Percentiles rank a stretch among this genome's conserved stretches.
These are phyloP conservation scores for Aquilaria sinensis DNA, from an alignment of 345 rosid species.

Conservation along the genomic window DNA sequence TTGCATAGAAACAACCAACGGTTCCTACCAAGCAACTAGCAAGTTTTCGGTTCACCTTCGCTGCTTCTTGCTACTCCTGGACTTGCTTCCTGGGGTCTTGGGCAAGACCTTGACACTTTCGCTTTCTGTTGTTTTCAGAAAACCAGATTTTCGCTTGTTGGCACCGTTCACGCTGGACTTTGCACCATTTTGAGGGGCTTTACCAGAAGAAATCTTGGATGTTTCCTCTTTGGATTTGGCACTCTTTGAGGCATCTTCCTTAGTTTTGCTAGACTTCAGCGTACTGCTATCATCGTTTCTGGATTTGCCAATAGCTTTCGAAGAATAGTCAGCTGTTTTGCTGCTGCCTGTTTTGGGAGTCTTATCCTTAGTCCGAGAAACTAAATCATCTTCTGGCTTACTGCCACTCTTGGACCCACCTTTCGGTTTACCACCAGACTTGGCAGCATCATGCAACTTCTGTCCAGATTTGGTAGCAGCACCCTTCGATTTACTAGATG, in stretches of 20 bases:
- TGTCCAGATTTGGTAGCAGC: conserved; percentile 8
- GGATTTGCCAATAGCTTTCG: conserved; percentile 33
- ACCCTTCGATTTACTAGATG: conserved; percentile 57
- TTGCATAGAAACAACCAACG: not conserved
- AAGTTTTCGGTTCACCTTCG: conserved; percentile 33
- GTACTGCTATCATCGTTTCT: conserved; percentile 27
- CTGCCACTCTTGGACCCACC: conserved; percentile 27
- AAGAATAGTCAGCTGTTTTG: conserved; percentile 30
- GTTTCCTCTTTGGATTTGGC: conserved; percentile 43
- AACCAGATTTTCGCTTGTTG: conserved; percentile 43
- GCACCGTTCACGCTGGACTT: conserved; percentile 34
- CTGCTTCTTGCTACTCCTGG: conserved; percentile 56
- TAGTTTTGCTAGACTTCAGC: conserved; percentile 21
- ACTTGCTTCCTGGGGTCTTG: conserved; percentile 44
- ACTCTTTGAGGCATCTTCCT: conserved; percentile 11
- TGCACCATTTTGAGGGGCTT: conserved; percentile 28
- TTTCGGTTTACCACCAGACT: conserved; percentile 35
- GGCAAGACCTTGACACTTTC: conserved; percentile 30
- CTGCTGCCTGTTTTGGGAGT: conserved; percentile 32
- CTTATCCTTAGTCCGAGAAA: conserved; percentile 22
- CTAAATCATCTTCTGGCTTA: conserved; percentile 32
- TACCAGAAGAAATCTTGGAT: conserved; percentile 31
- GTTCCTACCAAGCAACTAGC: not conserved
- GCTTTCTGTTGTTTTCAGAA: conserved; percentile 42
- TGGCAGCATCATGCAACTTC: not conserved